Percentiles rank a stretch among this genome's conserved stretches.
Conservation (phyloP, 208 protist genomes). For the Acanthamoeba sp. region DNA sequence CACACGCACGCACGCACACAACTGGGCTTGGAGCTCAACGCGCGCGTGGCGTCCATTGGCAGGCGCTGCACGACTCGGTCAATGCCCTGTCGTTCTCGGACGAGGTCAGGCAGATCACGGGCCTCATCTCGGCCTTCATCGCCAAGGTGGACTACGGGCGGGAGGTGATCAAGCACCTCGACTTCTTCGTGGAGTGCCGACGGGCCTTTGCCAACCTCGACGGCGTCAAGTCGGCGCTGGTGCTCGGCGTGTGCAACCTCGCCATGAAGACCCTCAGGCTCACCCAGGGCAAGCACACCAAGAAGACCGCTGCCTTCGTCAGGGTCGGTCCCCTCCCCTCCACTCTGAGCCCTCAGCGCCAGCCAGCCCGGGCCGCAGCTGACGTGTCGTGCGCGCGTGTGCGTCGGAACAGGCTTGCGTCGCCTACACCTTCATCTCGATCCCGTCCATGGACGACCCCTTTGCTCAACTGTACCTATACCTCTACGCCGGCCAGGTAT, state of each 20-base stretch:
- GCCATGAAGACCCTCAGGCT: conserved; percentile 82
- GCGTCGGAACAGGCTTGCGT: conserved; percentile 83
- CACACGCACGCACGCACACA: too few species aligned
- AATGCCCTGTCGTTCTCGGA: conserved; percentile 85
- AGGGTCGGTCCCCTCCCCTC: conserved; percentile 60
- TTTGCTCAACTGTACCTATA: conserved; percentile 86
- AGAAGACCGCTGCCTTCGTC: conserved; percentile 87
- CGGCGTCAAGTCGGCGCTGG: conserved; percentile 84
- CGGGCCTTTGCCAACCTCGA: conserved; percentile 89
- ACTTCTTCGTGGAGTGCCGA: conserved; percentile 91
- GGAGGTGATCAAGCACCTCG: conserved; percentile 90
- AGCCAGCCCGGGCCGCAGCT: too few species aligned
- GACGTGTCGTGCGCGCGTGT: not conserved
- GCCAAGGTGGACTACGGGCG: conserved; percentile 85
- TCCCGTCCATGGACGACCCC: conserved; percentile 89
- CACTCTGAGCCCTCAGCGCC: too few species aligned
- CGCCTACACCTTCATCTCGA: conserved; percentile 90
- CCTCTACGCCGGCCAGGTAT: conserved; percentile 76
- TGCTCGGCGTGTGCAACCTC: conserved; percentile 80
- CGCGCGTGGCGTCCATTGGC: conserved; percentile 80
- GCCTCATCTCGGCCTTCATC: conserved; percentile 85
- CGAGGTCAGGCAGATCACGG: conserved; percentile 85
- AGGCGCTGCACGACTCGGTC: conserved; percentile 89
- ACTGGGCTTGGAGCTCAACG: not conserved
- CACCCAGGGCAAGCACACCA: conserved; percentile 84